A percentile compares a stretch with the other conserved stretches of the same genome.
Evolutionary conservation across 257 asterid species (phyloP).

Genomic region (Nicotiana sylvestris): DNA sequence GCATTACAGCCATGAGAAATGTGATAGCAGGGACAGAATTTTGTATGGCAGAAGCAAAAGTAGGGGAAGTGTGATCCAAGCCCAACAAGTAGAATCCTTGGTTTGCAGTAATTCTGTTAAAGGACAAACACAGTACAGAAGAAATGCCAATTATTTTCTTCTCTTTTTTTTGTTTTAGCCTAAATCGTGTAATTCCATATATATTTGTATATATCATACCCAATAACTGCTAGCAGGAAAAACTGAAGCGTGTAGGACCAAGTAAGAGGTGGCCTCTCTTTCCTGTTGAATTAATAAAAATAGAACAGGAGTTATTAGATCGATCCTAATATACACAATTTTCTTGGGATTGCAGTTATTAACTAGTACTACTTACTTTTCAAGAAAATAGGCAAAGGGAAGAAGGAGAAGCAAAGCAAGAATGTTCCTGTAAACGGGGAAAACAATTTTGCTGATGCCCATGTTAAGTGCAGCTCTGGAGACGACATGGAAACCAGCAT

Average conservation of each 20-base stretch:
- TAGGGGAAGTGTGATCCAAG: slow-evolving; percentile 85
- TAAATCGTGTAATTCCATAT: no score
- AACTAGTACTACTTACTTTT: no score
- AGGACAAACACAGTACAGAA: not conserved
- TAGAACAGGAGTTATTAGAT: not conserved
- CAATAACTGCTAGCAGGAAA: no score
- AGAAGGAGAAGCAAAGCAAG: slow-evolving; percentile 80
- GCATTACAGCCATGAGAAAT: slow-evolving; percentile 76
- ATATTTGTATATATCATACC: no score
- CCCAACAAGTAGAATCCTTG: slow-evolving; percentile 93
- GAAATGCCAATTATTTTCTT: no score
- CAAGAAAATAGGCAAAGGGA: slow-evolving; percentile 95
- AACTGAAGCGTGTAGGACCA: no score
- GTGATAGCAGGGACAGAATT: slow-evolving; percentile 96
- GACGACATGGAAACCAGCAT: slow-evolving; percentile 95
- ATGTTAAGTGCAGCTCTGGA: slow-evolving; percentile 91
- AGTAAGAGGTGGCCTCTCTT: slow-evolving; percentile 64
- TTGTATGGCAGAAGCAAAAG: slow-evolving; percentile 92
- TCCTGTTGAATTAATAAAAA: slow-evolving; percentile 45
- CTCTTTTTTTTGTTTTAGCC: no score
- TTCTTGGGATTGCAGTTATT: no score
- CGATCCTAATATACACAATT: not conserved
- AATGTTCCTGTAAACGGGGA: slow-evolving; percentile 86
- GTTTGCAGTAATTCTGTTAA: slow-evolving; percentile 77
- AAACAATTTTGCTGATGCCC: slow-evolving; percentile 98